phyloP scores from a whole-genome alignment of 441 rosid species.

The Kokia cookei region DNA sequence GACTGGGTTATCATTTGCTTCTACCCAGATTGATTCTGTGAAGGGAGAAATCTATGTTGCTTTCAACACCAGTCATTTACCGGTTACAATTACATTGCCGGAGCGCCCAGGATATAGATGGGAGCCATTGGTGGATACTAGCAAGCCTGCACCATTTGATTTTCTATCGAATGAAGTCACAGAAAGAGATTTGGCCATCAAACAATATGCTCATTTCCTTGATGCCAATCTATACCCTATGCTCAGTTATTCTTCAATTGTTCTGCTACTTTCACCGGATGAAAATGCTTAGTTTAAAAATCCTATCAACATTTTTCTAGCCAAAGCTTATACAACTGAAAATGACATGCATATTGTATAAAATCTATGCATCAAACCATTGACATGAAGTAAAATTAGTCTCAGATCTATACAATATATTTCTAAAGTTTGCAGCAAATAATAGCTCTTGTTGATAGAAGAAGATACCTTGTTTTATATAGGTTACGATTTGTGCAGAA shows the following conservation, averaged over 20 bases:
- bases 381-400: background rate
- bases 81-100: constrained; percentile 60
- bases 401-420: background rate
- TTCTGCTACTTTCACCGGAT: constrained; percentile 50
- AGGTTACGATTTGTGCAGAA: background rate
- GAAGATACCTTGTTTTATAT: background rate
- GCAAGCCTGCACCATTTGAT: constrained; percentile 76
- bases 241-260: constrained; percentile 82
- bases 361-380: background rate
- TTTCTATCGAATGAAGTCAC: constrained; percentile 58
- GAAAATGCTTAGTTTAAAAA: constrained; percentile 6
- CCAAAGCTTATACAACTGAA: background rate
- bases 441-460: background rate
- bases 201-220: constrained; percentile 71
- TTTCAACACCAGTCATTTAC: constrained; percentile 72
- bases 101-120: constrained; percentile 76
- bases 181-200: constrained; percentile 49
- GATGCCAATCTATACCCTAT: constrained; percentile 84
- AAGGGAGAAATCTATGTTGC: constrained; percentile 80
- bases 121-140: constrained; percentile 88
- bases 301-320: background rate
- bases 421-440: background rate
- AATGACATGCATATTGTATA: background rate
- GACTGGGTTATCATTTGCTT: background rate
- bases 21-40: constrained; percentile 56